phyloP scores from a whole-genome alignment of 202 grass and related monocot species.

The Carex sylvatica region DNA sequence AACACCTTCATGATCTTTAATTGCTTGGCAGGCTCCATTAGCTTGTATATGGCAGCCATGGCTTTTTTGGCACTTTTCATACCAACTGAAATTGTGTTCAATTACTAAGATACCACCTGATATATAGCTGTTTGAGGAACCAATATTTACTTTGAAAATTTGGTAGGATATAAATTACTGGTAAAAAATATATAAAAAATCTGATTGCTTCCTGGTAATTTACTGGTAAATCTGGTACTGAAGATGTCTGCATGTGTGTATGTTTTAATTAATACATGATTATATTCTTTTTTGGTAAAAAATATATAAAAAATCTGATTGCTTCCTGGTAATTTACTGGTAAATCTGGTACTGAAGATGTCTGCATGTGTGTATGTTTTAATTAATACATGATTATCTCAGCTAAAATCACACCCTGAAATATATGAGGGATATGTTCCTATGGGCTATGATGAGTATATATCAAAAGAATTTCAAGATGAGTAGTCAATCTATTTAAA shows the following conservation, averaged over 20 bases:
- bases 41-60: too few relatives aligned
- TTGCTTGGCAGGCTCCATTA: too few relatives aligned
- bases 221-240: too few relatives aligned
- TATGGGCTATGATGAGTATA: constrained; percentile 90
- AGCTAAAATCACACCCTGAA: constrained; percentile 79
- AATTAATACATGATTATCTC: constrained; percentile 20
- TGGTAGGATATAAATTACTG: too few relatives aligned
- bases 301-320: background rate
- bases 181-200: background rate
- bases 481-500: constrained; percentile 25
- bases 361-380: background rate
- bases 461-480: constrained; percentile 83
- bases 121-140: background rate
- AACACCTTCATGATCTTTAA: too few relatives aligned
- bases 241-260: too few relatives aligned
- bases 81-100: background rate
- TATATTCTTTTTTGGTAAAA: too few relatives aligned
- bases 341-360: background rate
- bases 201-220: background rate
- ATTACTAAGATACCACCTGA: background rate
- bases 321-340: background rate
- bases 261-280: too few relatives aligned
- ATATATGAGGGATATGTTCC: constrained; percentile 82
- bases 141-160: background rate
- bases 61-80: too few relatives aligned